Percentiles rank a stretch among this genome's conserved stretches.
phyloP scores from a whole-genome alignment of 257 asterid species.

The Solanum etuberosum region DNA sequence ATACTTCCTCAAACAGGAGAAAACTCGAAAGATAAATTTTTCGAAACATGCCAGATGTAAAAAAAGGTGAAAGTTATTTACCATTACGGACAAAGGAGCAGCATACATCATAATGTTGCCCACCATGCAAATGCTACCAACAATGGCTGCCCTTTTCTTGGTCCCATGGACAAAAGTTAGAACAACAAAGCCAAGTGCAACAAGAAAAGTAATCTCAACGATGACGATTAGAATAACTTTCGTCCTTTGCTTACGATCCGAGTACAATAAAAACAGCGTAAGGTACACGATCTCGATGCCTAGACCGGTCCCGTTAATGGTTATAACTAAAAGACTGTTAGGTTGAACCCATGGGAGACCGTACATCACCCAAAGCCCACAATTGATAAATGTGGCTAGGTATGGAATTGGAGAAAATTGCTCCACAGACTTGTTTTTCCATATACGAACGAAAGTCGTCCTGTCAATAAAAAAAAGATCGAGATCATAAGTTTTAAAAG shows the following conservation, averaged over 20 bases:
- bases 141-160: slow-evolving; percentile 45
- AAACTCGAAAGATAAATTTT: too few species aligned
- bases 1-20: neutral
- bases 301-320: slow-evolving; percentile 64
- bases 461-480: slow-evolving; percentile 5
- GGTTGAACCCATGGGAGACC: slow-evolving; percentile 83
- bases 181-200: slow-evolving; percentile 34
- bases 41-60: neutral
- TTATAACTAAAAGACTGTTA: slow-evolving; percentile 53
- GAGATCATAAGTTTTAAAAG: neutral
- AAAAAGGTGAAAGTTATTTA: neutral
- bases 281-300: slow-evolving; percentile 50
- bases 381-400: slow-evolving; percentile 65
- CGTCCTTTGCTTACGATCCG: slow-evolving; percentile 34
- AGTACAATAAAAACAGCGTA: slow-evolving; percentile 25
- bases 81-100: slow-evolving; percentile 75
- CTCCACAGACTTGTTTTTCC: slow-evolving; percentile 64
- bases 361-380: slow-evolving; percentile 71
- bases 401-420: slow-evolving; percentile 77
- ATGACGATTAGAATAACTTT: slow-evolving; percentile 21
- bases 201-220: slow-evolving; percentile 38
- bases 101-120: slow-evolving; percentile 82
- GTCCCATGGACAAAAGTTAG: slow-evolving; percentile 29
- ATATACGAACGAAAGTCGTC: slow-evolving; percentile 57
- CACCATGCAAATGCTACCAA: slow-evolving; percentile 68